Conservation (phyloP, 768 basidiomycete species). For the Tricholoma terreum region DNA sequence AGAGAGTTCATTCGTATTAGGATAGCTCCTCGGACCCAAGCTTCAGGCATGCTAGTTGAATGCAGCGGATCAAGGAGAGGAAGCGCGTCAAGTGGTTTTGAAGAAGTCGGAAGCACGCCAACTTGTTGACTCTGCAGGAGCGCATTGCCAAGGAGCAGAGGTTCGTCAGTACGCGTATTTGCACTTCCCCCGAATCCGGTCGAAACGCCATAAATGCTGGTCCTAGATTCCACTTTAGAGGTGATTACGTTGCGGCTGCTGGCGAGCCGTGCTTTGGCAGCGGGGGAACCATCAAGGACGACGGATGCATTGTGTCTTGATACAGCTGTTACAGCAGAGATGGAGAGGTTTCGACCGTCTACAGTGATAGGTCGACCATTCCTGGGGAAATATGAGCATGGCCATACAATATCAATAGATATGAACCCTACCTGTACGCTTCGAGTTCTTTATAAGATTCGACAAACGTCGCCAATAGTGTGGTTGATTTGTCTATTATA, state of each 20-base stretch:
- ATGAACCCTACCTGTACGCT: conserved; percentile 50
- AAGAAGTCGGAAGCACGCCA: conserved; percentile 66
- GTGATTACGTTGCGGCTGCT: conserved; percentile 63
- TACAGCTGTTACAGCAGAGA: conserved; percentile 74
- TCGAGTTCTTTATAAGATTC: conserved; percentile 61
- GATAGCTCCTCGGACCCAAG: conserved; percentile 88
- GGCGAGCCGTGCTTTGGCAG: conserved; percentile 50
- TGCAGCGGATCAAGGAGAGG: conserved; percentile 70
- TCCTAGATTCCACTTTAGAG: conserved; percentile 61
- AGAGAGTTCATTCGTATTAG: conserved; percentile 87
- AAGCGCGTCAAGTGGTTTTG: conserved; percentile 45
- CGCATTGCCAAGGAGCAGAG: conserved; percentile 71
- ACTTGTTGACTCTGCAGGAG: conserved; percentile 82
- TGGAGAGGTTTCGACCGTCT: conserved; percentile 68
- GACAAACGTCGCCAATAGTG: conserved; percentile 55
- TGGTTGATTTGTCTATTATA: conserved; percentile 19
- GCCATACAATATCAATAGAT: not conserved
- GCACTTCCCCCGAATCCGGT: conserved; percentile 88
- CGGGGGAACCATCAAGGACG: conserved; percentile 45
- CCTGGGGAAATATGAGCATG: conserved; percentile 32
- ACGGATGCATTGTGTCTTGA: conserved; percentile 61
- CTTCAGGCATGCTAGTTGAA: conserved; percentile 74
- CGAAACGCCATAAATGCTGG: conserved; percentile 81
- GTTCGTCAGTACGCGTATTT: conserved; percentile 76
- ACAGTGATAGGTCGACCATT: conserved; percentile 60